Percentiles rank a stretch among this genome's conserved stretches.
These are phyloP conservation scores for Trametes polyzona DNA, from an alignment of 1,284 basidiomycete species.

Conservation along the genomic window DNA sequence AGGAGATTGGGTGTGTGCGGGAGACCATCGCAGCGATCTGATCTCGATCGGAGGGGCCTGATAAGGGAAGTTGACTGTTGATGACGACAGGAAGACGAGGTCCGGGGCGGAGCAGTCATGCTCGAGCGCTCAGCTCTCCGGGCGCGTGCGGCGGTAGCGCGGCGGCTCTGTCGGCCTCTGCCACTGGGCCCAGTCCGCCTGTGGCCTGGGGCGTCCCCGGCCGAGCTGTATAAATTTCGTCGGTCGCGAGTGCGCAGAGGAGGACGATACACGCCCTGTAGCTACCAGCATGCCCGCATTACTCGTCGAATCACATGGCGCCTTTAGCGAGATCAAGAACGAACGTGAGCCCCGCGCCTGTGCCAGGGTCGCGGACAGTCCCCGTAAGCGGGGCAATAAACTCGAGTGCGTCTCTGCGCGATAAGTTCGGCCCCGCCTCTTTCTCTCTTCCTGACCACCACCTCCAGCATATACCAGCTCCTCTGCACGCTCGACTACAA, in stretches of 20 bases:
- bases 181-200: slow-evolving; percentile 1
- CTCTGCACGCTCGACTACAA: slow-evolving; percentile 16
- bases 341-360: slow-evolving; percentile 10
- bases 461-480: slow-evolving; percentile 24
- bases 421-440: slow-evolving; percentile 22
- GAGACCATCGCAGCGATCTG: slow-evolving; percentile 12
- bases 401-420: slow-evolving; percentile 25
- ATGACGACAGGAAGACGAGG: slow-evolving; percentile 20
- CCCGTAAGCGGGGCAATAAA: slow-evolving; percentile 24
- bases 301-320: slow-evolving; percentile 21
- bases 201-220: not conserved
- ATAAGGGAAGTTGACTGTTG: slow-evolving; percentile 8
- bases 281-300: slow-evolving; percentile 18
- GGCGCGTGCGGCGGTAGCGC: slow-evolving; percentile 26
- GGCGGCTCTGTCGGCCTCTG: not conserved
- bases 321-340: slow-evolving; percentile 17
- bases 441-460: slow-evolving; percentile 17
- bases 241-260: not conserved
- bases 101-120: not conserved
- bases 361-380: slow-evolving; percentile 12
- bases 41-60: slow-evolving; percentile 20
- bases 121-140: not conserved
- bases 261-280: not conserved
- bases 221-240: slow-evolving; percentile 7
- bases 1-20: not conserved